Conservation (phyloP, 164 flowering plant genomes). For the Tetracentron sinense region DNA sequence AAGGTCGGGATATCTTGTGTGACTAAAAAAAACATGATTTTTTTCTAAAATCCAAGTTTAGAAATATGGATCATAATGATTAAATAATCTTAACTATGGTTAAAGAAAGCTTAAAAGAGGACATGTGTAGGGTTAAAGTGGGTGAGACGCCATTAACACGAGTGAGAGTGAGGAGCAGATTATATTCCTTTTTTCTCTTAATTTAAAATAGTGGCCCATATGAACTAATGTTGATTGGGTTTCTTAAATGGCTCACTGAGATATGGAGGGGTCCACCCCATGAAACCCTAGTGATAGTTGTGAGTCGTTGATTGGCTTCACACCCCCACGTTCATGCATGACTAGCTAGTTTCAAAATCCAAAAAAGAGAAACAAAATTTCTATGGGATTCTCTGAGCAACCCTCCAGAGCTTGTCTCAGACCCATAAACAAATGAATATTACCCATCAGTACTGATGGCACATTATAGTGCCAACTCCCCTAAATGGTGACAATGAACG, state of each 20-base stretch:
- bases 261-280: constrained; percentile 4
- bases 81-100: too few species aligned
- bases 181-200: neutral
- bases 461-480: constrained; percentile 7
- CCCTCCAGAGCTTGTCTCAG: constrained; percentile 12
- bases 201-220: neutral
- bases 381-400: constrained; percentile 36
- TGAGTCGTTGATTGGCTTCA: constrained; percentile 7
- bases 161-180: too few species aligned
- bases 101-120: too few species aligned
- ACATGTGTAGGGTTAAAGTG: too few species aligned
- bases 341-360: constrained; percentile 8
- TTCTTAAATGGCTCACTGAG: neutral
- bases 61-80: too few species aligned
- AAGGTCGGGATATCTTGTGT: too few species aligned
- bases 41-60: too few species aligned
- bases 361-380: constrained; percentile 31
- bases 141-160: too few species aligned
- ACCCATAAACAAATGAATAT: neutral
- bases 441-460: neutral
- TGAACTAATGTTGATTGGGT: neutral
- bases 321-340: constrained; percentile 40
- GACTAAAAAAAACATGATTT: too few species aligned
- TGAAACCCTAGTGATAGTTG: constrained; percentile 1
- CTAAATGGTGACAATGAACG: constrained; percentile 13